phyloP scores from a whole-genome alignment of 2,329 filamentous ascomycete species.

The Colletotrichum spinosum region DNA sequence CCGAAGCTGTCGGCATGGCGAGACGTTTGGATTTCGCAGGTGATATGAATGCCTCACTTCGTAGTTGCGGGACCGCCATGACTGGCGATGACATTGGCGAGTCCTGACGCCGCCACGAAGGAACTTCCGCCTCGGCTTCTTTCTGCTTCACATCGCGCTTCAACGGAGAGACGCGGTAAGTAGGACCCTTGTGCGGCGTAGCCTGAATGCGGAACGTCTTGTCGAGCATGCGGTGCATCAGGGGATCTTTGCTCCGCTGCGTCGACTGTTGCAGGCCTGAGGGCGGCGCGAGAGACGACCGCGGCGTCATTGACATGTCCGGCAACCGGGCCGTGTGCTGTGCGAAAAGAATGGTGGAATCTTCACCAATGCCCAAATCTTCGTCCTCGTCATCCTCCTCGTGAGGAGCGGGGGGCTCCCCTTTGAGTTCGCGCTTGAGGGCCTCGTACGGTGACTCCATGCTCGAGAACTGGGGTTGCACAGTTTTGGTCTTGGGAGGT shows the following conservation, averaged over 20 bases:
- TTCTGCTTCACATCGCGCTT: conserved; percentile 48
- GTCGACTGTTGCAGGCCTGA: conserved; percentile 60
- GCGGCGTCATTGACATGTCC: conserved; percentile 73
- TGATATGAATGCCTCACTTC: conserved; percentile 87
- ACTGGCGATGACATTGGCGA: conserved; percentile 80
- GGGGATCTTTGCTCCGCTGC: conserved; percentile 71
- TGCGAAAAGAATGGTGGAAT: conserved; percentile 62
- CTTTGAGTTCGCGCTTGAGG: conserved; percentile 74
- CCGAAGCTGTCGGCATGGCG: conserved; percentile 50
- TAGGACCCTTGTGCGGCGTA: conserved; percentile 77
- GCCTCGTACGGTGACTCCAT: conserved; percentile 83
- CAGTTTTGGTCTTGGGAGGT: conserved; percentile 62
- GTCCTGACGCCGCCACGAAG: conserved; percentile 59
- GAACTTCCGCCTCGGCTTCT: conserved; percentile 46
- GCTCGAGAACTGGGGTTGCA: conserved; percentile 67
- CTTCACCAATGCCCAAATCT: conserved; percentile 53
- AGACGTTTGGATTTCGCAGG: conserved; percentile 67
- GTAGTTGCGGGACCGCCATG: conserved; percentile 82
- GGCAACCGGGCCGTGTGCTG: conserved; percentile 67
- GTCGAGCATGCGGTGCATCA: conserved; percentile 92
- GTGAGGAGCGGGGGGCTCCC: conserved; percentile 46
- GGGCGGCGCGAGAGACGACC: conserved; percentile 39
- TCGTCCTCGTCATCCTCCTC: conserved; percentile 50
- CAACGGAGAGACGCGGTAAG: conserved; percentile 58
- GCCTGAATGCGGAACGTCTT: conserved; percentile 95